Base-by-base conservation (phyloP, 176 grass and related monocot species). In the Ensete glaucum region DNA sequence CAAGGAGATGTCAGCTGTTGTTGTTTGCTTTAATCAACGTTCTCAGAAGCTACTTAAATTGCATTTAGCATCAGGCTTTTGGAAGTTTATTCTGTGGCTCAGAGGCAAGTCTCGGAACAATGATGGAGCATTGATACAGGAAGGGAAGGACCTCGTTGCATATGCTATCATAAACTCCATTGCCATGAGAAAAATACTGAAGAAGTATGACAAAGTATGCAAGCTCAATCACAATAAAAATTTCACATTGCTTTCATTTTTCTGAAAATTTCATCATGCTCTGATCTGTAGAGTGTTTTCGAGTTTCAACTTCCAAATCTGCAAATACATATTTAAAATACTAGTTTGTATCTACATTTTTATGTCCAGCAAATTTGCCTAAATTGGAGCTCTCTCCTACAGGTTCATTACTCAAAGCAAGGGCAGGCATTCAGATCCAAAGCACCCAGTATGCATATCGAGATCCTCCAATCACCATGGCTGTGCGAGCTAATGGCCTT, bases 401-500 rank as follows among this genome's bases (percentile, higher is more conserved):
- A 96, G 93, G 72, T 92, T 78, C 93, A 96, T 79, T 92, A 88
- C 83, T 96, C 93, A 9, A 96, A 87, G 54, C 89, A 96, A 85
- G 93, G 93, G 8, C 89, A 92, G 71, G 85, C 86, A 50, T 96
- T 96, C 85, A 92, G 92, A 84, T 81, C 87, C 10, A 84, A 90
- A 76, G 87, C 93, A 9, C 87, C 90, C 79, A 92, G 83, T 15
- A 65, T 92, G 76, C 93, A 83, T 79, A 96, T 96, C 71, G 93
- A 96, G 72, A 96, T 96, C 64, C 93, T 96, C 52, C 89, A 96
- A 15, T 96, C 93, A 25, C 93, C 93, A 64, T 92, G 93, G 87
- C 79, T 96, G 5, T 88, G 76, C 1, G 89, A 96, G 67, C 77
- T 96, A 6, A 90, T 96, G 89, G 93, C 89, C 66, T 96, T 90